Percentiles rank a stretch among this genome's conserved stretches.
These are phyloP conservation scores for Lepidium didymum DNA, from an alignment of 345 rosid genomes.

Conservation along the genomic window DNA sequence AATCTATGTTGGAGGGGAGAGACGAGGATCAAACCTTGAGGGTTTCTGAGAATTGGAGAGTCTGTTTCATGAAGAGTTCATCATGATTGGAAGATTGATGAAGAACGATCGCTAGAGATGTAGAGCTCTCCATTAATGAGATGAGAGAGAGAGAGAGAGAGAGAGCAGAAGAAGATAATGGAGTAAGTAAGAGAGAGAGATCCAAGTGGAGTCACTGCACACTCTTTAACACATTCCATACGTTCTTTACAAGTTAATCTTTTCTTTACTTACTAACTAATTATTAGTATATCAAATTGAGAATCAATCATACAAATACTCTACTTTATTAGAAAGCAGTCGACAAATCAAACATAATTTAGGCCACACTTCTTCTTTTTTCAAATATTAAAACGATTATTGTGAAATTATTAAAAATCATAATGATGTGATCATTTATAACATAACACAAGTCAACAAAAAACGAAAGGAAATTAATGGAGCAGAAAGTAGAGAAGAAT, in stretches of 20 bases:
- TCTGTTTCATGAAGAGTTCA: constrained; percentile 65
- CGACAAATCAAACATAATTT: constrained; percentile 14
- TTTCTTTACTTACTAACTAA: background rate
- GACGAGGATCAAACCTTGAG: constrained; percentile 43
- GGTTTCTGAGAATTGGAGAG: constrained; percentile 58
- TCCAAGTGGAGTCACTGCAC: constrained; percentile 20
- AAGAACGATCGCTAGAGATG: constrained; percentile 37
- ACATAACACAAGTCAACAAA: background rate
- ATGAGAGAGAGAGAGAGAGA: background rate
- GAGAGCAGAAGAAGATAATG: background rate
- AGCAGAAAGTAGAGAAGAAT: constrained; percentile 15
- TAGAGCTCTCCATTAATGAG: constrained; percentile 31
- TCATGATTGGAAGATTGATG: constrained; percentile 49
- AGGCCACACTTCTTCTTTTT: constrained; percentile 7
- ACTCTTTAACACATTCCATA: constrained; percentile 16
- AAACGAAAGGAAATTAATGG: constrained; percentile 13
- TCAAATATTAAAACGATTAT: background rate
- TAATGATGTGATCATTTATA: background rate
- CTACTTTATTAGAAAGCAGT: background rate
- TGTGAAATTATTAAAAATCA: background rate
- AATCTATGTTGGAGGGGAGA: background rate
- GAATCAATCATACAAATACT: background rate
- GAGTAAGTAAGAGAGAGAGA: constrained; percentile 24
- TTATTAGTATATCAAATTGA: background rate
- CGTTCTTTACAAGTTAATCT: constrained; percentile 13